These are phyloP conservation scores for Geotrichum fermentans DNA, from an alignment of 1,139 yeast genomes.

Conservation along the genomic window DNA sequence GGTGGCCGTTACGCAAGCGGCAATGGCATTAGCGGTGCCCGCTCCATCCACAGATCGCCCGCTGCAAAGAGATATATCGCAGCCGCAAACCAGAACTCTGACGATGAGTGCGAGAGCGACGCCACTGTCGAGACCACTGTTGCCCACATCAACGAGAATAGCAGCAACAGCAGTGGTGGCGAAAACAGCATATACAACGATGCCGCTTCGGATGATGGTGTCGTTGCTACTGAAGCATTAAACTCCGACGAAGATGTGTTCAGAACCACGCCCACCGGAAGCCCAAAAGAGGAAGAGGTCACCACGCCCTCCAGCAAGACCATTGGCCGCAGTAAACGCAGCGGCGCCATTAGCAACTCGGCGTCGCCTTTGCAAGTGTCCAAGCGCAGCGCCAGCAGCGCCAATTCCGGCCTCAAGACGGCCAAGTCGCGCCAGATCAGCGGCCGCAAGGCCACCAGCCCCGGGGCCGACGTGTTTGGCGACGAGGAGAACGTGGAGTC, in stretches of 20 bases:
- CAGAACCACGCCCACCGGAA: neutral
- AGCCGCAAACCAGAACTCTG: constrained; percentile 9
- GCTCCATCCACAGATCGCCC: constrained; percentile 5
- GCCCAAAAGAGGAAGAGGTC: neutral
- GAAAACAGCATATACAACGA: constrained; percentile 3
- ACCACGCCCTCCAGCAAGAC: neutral
- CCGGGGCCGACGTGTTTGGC: neutral
- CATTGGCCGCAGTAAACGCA: constrained; percentile 1
- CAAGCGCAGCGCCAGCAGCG: neutral
- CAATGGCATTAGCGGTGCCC: neutral
- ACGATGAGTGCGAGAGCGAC: constrained; percentile 13
- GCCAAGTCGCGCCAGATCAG: neutral
- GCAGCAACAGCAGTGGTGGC: neutral
- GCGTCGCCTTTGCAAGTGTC: neutral
- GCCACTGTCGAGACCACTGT: constrained; percentile 1
- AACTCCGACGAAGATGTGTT: too few relatives aligned
- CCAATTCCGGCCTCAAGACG: neutral
- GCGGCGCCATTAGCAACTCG: neutral
- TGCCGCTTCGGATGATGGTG: neutral
- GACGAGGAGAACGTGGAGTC: constrained; percentile 1
- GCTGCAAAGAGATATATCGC: constrained; percentile 13
- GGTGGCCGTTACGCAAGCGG: too few relatives aligned
- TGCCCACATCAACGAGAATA: too few relatives aligned
- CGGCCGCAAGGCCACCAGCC: neutral
- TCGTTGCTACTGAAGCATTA: too few relatives aligned